Evolutionary conservation across 1,284 basidiomycete species (phyloP), one percentile per base, ranked within the genome.

Genomic region (Gomphus bonarii): DNA sequence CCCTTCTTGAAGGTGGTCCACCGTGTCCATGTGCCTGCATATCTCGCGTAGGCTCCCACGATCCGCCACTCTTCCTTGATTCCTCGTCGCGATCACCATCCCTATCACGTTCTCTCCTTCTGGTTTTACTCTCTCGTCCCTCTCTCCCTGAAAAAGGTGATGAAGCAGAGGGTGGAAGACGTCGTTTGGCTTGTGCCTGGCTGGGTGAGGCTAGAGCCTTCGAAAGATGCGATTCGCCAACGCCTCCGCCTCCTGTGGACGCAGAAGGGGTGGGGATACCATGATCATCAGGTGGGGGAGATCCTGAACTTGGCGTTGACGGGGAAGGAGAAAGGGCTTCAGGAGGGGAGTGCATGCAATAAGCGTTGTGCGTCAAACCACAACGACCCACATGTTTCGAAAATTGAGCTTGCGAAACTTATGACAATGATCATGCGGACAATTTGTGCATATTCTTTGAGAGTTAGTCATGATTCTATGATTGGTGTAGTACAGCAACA

Each of bases 361-460:
- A 10, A 8, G 36, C n/a, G 46, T 7, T 31, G 9, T 25, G 28
- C 25, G 31, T 33, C 4, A 33, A 10, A 25, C 49, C 49, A 36
- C 49, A 50, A 12, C 31, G 31, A 33, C 31, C 31, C 31, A 33
- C 31, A 33, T n/a, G n/a, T 95, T 63, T 71, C 73, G 1, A 75
- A 79, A 50, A 75, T 81, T 31, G 90, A 93, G 69, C 93, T 93
- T 67, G 76, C 81, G 48, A 64, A 70, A 7, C 77, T 85, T 64
- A 79, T 73, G 0, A 81, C 87, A 0, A 72, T 72, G 2, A 75
- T 8, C 66, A 71, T 2, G 82, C 76, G 43, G 87, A 93, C 64
- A 91, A 94, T 66, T 75, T 92, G 3, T 88, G 80, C 62, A 91
- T 93, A 61, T 87, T 81, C 64, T 89, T 91, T 63, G 87, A 83